A percentile compares a stretch with the other conserved stretches of the same genome.
Evolutionary conservation across 306 rosid genomes (phyloP).

Genomic region (Ormosia emarginata): DNA sequence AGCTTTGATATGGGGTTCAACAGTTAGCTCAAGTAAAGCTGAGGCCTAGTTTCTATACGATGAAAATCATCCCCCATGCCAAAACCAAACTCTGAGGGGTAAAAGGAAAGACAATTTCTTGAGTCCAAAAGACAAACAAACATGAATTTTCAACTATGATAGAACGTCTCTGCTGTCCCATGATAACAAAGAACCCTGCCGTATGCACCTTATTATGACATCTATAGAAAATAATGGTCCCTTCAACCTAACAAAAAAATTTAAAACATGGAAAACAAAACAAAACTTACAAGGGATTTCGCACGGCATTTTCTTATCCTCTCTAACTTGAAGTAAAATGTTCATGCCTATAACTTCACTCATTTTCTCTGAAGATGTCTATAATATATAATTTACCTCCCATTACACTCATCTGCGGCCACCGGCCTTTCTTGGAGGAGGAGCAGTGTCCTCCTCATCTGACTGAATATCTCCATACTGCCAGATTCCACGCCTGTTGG

Average conservation of each 20-base stretch:
- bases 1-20: neutral
- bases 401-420: constrained; percentile 56
- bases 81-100: neutral
- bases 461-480: constrained; percentile 88
- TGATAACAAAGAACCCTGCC: constrained; percentile 33
- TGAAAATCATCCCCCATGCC: neutral
- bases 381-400: constrained; percentile 24
- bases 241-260: constrained; percentile 40
- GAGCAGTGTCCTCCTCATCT: constrained; percentile 74
- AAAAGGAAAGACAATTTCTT: neutral
- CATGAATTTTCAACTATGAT: neutral
- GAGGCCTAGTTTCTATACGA: neutral
- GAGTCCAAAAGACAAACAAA: neutral
- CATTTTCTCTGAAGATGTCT: constrained; percentile 37
- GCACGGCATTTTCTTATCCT: constrained; percentile 40
- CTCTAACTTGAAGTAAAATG: constrained; percentile 34
- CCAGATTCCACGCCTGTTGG: constrained; percentile 79
- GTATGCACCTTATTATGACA: constrained; percentile 51
- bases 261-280: constrained; percentile 27
- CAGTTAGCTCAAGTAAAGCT: neutral
- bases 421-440: constrained; percentile 64
- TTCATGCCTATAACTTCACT: constrained; percentile 43
- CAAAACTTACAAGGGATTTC: constrained; percentile 48
- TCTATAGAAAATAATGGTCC: constrained; percentile 37
- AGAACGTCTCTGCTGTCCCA: constrained; percentile 34